Evolutionary conservation across 306 rosid species (phyloP).

Genomic region (Vigna nakashimae): DNA sequence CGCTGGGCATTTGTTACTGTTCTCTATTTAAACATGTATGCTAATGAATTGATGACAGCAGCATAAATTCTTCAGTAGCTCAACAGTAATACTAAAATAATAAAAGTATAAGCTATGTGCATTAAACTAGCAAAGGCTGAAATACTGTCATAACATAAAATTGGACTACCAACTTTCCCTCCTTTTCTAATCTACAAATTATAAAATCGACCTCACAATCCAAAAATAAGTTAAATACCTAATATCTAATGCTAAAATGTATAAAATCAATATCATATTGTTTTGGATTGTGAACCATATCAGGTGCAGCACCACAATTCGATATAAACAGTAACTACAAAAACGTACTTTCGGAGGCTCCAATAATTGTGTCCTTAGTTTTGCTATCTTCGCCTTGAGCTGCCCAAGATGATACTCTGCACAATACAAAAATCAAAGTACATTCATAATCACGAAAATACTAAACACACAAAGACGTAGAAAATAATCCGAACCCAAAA

Average conservation of each 20-base stretch:
- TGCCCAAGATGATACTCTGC: conserved; percentile 99
- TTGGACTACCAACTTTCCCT: conserved; percentile 2
- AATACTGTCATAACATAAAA: background rate
- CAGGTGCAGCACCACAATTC: background rate
- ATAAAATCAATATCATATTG: background rate
- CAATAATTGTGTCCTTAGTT: conserved; percentile 90
- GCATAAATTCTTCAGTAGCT: conserved; percentile 12
- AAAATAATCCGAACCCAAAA: conserved; percentile 3
- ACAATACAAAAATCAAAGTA: conserved; percentile 14
- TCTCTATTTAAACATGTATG: conserved; percentile 1
- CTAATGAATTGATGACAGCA: conserved; percentile 8
- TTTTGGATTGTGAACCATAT: background rate
- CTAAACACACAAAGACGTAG: background rate
- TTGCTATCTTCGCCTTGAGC: conserved; percentile 99
- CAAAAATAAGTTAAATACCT: background rate
- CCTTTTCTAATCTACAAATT: conserved; percentile 14
- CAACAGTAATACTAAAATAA: background rate
- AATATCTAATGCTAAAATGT: background rate
- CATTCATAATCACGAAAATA: conserved; percentile 21
- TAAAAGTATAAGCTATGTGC: background rate
- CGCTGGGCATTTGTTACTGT: background rate
- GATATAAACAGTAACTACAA: background rate
- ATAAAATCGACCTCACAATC: conserved; percentile 4
- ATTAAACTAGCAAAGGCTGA: conserved; percentile 5
- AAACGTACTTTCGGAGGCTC: conserved; percentile 91